Percentiles rank a stretch among this genome's conserved stretches.
phyloP scores from a whole-genome alignment of 2,329 filamentous ascomycete genomes.

The Cladosporium cucumerinum region DNA sequence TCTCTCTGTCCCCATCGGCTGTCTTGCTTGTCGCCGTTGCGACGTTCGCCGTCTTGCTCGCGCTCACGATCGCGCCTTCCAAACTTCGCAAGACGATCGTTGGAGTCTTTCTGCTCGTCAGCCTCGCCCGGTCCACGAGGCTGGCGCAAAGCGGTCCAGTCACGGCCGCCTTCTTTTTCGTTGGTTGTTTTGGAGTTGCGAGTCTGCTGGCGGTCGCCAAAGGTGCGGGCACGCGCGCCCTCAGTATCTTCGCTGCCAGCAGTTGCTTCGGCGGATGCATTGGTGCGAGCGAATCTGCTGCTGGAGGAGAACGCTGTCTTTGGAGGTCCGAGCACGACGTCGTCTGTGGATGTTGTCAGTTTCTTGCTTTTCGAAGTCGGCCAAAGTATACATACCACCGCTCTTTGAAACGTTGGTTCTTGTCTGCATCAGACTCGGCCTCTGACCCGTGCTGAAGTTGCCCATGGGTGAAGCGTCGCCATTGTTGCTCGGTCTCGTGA shows the following conservation, averaged over 20 bases:
- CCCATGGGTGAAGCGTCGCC: constrained; percentile 34
- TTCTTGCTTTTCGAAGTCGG: neutral
- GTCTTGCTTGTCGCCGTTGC: constrained; percentile 72
- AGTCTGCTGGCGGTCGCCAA: constrained; percentile 42
- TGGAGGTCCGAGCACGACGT: constrained; percentile 81
- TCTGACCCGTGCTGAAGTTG: constrained; percentile 35
- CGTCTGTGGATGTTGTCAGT: constrained; percentile 60
- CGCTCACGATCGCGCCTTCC: constrained; percentile 28
- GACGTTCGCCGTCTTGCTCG: constrained; percentile 53
- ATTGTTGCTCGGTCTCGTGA: constrained; percentile 14
- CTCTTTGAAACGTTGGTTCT: constrained; percentile 23
- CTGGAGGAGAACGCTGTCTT: constrained; percentile 80
- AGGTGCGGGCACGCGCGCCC: constrained; percentile 38
- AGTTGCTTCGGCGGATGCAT: constrained; percentile 34
- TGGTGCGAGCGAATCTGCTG: constrained; percentile 47
- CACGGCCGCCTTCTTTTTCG: constrained; percentile 37
- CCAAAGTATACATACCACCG: constrained; percentile 26
- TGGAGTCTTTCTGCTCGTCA: constrained; percentile 64
- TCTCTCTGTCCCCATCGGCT: constrained; percentile 51
- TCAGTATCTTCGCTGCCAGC: constrained; percentile 32
- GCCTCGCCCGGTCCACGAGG: constrained; percentile 44
- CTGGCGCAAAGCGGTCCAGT: constrained; percentile 70
- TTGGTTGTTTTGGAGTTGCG: constrained; percentile 36
- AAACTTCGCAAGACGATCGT: constrained; percentile 52
- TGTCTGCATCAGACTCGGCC: constrained; percentile 31